Evolutionary conservation across 2,329 filamentous ascomycete species (phyloP).

Genomic region (Aspergillus versicolor): DNA sequence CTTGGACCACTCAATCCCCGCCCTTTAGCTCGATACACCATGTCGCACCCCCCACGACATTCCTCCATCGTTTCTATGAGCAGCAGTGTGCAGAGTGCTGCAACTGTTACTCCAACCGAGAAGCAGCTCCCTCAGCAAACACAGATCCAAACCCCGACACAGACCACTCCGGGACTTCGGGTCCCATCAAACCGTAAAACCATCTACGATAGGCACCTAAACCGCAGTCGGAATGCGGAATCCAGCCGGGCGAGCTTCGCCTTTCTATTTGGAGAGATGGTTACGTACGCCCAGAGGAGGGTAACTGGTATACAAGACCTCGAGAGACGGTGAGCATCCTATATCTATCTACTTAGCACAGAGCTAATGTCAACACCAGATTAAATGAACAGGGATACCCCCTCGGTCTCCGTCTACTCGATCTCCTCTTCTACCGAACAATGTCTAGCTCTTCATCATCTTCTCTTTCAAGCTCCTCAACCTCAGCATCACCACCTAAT

Average conservation of each 20-base stretch:
- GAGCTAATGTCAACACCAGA: constrained; percentile 45
- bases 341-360: neutral
- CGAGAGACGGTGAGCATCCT: constrained; percentile 71
- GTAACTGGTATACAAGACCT: constrained; percentile 93
- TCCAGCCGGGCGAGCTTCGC: constrained; percentile 92
- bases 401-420: constrained; percentile 89
- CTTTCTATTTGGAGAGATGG: constrained; percentile 95
- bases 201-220: constrained; percentile 94
- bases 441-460: constrained; percentile 78
- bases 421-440: constrained; percentile 86
- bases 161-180: constrained; percentile 61
- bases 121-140: constrained; percentile 27
- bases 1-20: neutral
- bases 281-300: constrained; percentile 85
- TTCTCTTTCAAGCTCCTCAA: constrained; percentile 80
- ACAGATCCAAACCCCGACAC: constrained; percentile 51
- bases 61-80: constrained; percentile 34
- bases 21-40: constrained; percentile 11
- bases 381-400: constrained; percentile 90
- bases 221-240: constrained; percentile 83
- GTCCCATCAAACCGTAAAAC: constrained; percentile 93
- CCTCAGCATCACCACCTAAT: constrained; percentile 64
- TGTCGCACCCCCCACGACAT: constrained; percentile 33
- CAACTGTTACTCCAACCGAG: constrained; percentile 12
- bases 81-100: constrained; percentile 24